Base-by-base conservation (phyloP, 1,284 basidiomycete genomes). In the Cryptococcus jaspeensis region DNA sequence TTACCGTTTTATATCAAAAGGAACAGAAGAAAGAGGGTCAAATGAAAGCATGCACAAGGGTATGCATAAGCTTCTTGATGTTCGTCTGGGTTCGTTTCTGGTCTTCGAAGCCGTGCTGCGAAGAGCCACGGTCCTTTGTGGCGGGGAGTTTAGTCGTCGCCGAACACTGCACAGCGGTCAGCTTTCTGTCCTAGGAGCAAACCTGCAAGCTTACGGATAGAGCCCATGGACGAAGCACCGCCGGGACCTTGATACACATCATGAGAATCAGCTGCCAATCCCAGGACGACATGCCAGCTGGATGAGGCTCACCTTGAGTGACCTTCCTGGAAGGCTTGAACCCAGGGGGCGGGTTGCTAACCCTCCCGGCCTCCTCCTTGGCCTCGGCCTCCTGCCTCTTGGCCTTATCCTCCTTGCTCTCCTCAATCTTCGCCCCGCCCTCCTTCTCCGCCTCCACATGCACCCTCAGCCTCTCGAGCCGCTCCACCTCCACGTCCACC, bases 321-420 rank as follows among this genome's bases (percentile, higher is more conserved):
- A 78, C 76, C 56, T 77, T 77, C 47, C 76, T 61, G 4, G 72
- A 67, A 2, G 76, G 75, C 25, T 70, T 63, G 66, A 74, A 78
- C 16, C 64, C 66, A 35, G 68, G 60, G 38, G 72, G 70, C 28
- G 73, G 71, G 56, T 74, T 74, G 22, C 63, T 61, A 42, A 62
- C 59, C 44, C 63, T 55, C 38, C 57, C 35, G 15, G 41, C 44
- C n/a, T 52, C 49, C 12, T 47, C 23, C 6, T 46, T 37, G 15
- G 25, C 48, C 35, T 46, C 20, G 25, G 39, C 52, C n/a, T n/a
- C n/a, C 61, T 48, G 22, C 23, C 53, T 45, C 53, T n/a, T n/a
- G n/a, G n/a, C n/a, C n/a, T 56, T 32, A 40, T 59, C 60, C 32
- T 72, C 69, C 51, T 56, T 36, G 36, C 53, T 59, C 28, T 73